Evolutionary conservation across 2,329 filamentous ascomycete species (phyloP), one percentile per base, ranked within the genome.

Genomic region (Fusarium nygamai): DNA sequence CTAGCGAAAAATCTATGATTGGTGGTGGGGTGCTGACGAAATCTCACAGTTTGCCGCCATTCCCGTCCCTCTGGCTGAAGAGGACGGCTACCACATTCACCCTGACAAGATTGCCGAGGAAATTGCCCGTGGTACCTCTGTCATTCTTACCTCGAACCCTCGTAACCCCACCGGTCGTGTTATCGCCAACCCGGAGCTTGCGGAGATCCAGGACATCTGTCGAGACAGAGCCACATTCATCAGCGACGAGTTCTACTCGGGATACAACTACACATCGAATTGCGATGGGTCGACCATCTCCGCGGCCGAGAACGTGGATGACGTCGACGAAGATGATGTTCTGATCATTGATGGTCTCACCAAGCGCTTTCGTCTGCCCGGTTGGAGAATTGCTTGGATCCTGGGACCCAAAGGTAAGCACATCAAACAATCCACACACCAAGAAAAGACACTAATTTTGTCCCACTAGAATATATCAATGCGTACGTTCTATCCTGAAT

Each of bases 351-450:
- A 98, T 81, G 96, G 96, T 57, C 89, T 98, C 33, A 98, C 96
- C 78, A 98, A 98, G 89, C 93, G 96, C 71, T 98, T 98, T 89
- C 92, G 96, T 76, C 91, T 98, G 38, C 96, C 96, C 4, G 96
- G 96, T 71, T 98, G 96, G 95, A 93, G 96, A 81, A 95, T 98
- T 48, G 95, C 96, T 12, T 98, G 96, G 96, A 95, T 98, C 76
- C 83, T 98, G 63, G 96, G 96, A 3, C 96, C 96, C 75, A 98
- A 98, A 87, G 84, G 83, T 85, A 78, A 78, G 83, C 65, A 46
- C 47, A 22, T 13, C 20, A 47, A 47, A 29, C 13, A 29, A 47
- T 22, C 27, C 22, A 22, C 46, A 29, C 9, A 47, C 19, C 46
- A 29, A 22, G 27, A 47, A 47, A 47, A 47, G 19, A 47, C 22